Evolutionary conservation across 192 early-diverging fungal species (phyloP), one percentile per base, ranked within the genome.

Genomic region (Backusella sp.): DNA sequence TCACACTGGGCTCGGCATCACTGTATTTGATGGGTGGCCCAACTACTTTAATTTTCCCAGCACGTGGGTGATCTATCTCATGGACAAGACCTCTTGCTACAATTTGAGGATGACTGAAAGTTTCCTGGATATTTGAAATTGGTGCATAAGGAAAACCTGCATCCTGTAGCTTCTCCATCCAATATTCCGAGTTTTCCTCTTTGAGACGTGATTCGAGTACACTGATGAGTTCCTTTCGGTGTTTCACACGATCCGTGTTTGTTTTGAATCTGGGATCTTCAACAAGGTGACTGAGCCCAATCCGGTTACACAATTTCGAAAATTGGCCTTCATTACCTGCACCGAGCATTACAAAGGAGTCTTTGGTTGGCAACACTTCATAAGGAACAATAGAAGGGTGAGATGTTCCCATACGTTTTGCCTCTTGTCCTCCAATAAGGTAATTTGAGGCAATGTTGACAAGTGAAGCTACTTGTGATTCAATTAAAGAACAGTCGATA

Each of bases 361-460:
- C 93, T 19, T 74, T 84, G 12, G 93, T 96, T 0, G 86, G 88
- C 73, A 97, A 90, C 15, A 90, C 91, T 76, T 96, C 92, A 83
- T 99, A 99, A 6, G 97, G 97, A 17, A 96, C 97, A 62, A 99
- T 97, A 1, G 94, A 92, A 6, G 93, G 87, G 77, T 99, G 97
- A 11, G 89, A 82, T 0, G 96, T 97, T 28, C 96, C 97, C 92
- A 92, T 92, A 19, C 97, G 86, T 37, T 83, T 82, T 2, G 92
- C 95, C 79, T 98, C 95, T 74, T 86, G 68, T 0, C 89, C 90
- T 42, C 93, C 94, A 32, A 97, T 91, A 65, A 99, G 82, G 74
- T 94, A 97, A 73, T 89, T 95, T 32, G 91, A 90, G 1, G 84
- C 97, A 70, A 99, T 96, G 81, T 99, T 99, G 44, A 92, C 96